A percentile compares a stretch with the other conserved stretches of the same genome.
These are phyloP conservation scores for Stagonosporopsis rhizophila DNA, from an alignment of 2,329 filamentous ascomycete species.

Conservation along the genomic window DNA sequence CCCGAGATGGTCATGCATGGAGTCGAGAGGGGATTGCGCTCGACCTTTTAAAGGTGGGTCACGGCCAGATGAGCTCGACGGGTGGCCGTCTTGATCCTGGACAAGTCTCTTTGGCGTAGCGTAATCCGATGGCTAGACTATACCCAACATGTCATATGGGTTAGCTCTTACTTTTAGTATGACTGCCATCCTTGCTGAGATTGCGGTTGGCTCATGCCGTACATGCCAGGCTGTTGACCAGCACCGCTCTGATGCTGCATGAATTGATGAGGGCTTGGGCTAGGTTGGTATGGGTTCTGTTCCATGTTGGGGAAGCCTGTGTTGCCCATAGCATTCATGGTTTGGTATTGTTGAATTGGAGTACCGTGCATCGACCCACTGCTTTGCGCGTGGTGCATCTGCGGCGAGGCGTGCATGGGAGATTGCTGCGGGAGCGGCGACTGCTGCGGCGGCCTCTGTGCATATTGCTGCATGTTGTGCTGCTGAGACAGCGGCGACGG, in stretches of 20 bases:
- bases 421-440: constrained; percentile 56
- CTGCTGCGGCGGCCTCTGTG: constrained; percentile 51
- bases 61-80: background rate
- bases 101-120: background rate
- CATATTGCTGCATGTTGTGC: constrained; percentile 55
- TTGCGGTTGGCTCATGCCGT: constrained; percentile 57
- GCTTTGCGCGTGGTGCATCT: constrained; percentile 55
- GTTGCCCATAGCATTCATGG: constrained; percentile 55
- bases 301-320: constrained; percentile 55
- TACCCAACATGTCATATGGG: background rate
- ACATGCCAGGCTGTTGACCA: constrained; percentile 59
- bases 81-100: background rate
- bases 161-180: constrained; percentile 32
- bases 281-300: constrained; percentile 58
- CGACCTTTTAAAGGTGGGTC: background rate
- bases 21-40: background rate
- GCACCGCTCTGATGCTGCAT: constrained; percentile 53
- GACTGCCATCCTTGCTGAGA: constrained; percentile 52
- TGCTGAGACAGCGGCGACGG: constrained; percentile 57
- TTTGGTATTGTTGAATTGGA: constrained; percentile 55
- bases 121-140: background rate
- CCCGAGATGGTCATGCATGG: background rate
- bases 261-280: constrained; percentile 56
- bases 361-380: constrained; percentile 52
- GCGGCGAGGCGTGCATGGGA: constrained; percentile 58